These are phyloP conservation scores for Cyberlindnera maclurae DNA, from an alignment of 805 yeast species.

Conservation along the genomic window DNA sequence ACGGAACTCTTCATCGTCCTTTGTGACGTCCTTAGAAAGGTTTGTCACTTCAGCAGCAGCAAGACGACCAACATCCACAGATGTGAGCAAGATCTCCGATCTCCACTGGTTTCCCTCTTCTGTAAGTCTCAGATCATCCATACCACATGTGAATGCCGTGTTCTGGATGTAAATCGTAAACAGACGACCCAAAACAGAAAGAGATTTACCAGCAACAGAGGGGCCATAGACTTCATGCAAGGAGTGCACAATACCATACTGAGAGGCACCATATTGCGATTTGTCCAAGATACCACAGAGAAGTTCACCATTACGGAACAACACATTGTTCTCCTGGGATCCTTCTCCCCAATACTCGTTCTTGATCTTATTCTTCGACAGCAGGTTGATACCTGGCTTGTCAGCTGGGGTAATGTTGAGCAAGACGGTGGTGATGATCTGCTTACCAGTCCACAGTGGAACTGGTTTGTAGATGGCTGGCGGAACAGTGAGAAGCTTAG, in stretches of 20 bases:
- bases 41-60: constrained; percentile 96
- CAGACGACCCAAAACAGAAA: constrained; percentile 89
- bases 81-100: constrained; percentile 66
- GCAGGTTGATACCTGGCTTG: constrained; percentile 87
- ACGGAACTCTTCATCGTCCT: constrained; percentile 68
- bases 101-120: constrained; percentile 89
- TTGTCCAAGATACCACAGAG: constrained; percentile 92
- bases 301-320: constrained; percentile 81
- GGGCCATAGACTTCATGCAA: constrained; percentile 95
- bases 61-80: constrained; percentile 76
- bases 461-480: constrained; percentile 85
- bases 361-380: constrained; percentile 82
- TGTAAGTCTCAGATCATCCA: constrained; percentile 95
- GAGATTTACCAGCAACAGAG: constrained; percentile 76
- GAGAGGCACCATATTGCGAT: constrained; percentile 97
- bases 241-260: constrained; percentile 94
- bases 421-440: constrained; percentile 86
- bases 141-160: constrained; percentile 97
- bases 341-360: constrained; percentile 90
- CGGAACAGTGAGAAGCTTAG: constrained; percentile 67
- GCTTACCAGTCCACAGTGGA: constrained; percentile 97
- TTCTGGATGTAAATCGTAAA: constrained; percentile 90
- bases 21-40: constrained; percentile 43
- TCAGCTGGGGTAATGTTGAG: constrained; percentile 79
- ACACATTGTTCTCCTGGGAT: constrained; percentile 78